Conservation (phyloP, 495 filamentous ascomycete genomes). For the Stereocaulon alpinum region DNA sequence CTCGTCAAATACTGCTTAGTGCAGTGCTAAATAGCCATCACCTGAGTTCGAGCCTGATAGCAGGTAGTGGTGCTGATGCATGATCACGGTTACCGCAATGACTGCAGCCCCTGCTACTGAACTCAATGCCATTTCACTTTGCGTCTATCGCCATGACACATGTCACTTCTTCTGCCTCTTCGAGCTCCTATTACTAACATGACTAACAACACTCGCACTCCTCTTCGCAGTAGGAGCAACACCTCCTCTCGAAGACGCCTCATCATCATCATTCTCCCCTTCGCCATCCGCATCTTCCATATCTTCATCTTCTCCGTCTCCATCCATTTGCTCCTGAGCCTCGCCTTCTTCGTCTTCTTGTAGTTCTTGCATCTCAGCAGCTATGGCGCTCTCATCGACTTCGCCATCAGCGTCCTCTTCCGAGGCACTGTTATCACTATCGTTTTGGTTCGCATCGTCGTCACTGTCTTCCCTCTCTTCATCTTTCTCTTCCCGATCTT, state of each 20-base stretch:
- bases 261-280: constrained; percentile 7
- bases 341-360: constrained; percentile 13
- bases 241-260: constrained; percentile 5
- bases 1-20: no score
- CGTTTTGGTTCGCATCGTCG: constrained; percentile 10
- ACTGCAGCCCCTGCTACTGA: not conserved
- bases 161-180: constrained; percentile 20
- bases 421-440: constrained; percentile 5
- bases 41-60: no score
- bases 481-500: constrained; percentile 20
- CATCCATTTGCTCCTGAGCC: constrained; percentile 2
- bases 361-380: not conserved
- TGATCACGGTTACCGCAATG: no score
- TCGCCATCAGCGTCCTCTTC: constrained; percentile 12
- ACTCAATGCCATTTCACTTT: not conserved
- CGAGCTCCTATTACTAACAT: constrained; percentile 22
- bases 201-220: constrained; percentile 24
- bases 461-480: constrained; percentile 29
- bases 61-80: no score
- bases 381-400: constrained; percentile 5
- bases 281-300: constrained; percentile 11
- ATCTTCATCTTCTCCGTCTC: constrained; percentile 2
- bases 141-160: not conserved
- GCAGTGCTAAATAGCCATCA: no score
- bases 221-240: constrained; percentile 1